Evolutionary conservation across 768 basidiomycete species (phyloP).

Genomic region (Guyanaporus albipodus): DNA sequence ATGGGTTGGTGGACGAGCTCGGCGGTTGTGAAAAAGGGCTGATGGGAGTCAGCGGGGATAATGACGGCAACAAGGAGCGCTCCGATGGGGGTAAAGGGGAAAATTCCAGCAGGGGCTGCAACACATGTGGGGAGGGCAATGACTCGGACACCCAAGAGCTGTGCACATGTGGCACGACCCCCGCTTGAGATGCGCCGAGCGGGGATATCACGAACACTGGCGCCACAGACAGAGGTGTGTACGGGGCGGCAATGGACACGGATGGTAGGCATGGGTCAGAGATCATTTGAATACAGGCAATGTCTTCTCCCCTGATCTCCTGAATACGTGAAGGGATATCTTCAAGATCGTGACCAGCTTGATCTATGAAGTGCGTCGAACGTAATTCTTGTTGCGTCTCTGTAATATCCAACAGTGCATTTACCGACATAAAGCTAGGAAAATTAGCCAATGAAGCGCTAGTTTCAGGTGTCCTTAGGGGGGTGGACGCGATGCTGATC

Average conservation of each 20-base stretch:
- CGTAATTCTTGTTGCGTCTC: background rate
- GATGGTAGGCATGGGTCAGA: background rate
- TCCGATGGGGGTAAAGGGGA: background rate
- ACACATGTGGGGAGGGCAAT: background rate
- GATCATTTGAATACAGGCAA: slow-evolving; percentile 9
- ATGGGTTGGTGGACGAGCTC: background rate
- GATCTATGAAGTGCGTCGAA: slow-evolving; percentile 11
- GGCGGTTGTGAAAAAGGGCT: slow-evolving; percentile 13
- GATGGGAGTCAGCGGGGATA: slow-evolving; percentile 15
- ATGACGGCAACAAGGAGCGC: slow-evolving; percentile 3
- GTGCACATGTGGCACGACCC: no score
- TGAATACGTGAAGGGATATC: slow-evolving; percentile 6
- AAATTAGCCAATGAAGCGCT: background rate
- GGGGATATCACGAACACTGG: background rate
- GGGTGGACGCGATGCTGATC: slow-evolving; percentile 16
- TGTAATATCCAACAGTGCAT: background rate
- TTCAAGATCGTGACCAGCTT: slow-evolving; percentile 11
- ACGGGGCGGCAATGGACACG: background rate
- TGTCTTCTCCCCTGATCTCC: slow-evolving; percentile 18
- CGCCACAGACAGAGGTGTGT: no score
- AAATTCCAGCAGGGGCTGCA: background rate
- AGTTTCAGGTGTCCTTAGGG: slow-evolving; percentile 15
- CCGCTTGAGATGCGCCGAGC: background rate
- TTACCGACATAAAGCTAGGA: background rate
- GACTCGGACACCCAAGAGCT: no score